Evolutionary conservation across 1,139 yeast species (phyloP).

Genomic region (Lodderomyces elongisporus): DNA sequence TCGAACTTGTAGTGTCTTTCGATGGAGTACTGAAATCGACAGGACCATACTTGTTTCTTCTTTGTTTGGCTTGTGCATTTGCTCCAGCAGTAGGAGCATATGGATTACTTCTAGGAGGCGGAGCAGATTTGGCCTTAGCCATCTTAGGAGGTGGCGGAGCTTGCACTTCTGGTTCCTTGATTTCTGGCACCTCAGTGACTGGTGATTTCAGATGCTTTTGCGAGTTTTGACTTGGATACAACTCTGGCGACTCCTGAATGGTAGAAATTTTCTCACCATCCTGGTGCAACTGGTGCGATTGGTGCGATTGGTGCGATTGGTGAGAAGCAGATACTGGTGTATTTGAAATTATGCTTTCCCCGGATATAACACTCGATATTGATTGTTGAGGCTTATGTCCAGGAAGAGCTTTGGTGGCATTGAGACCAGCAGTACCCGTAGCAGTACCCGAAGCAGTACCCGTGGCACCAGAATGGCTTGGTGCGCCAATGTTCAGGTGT

Average conservation of each 20-base stretch:
- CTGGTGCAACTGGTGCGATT: no score
- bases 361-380: slow-evolving; percentile 22
- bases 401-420: no score
- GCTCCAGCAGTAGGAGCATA: slow-evolving; percentile 33
- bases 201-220: slow-evolving; percentile 1
- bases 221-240: slow-evolving; percentile 3
- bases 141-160: slow-evolving; percentile 8
- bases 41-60: slow-evolving; percentile 10
- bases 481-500: no score
- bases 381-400: slow-evolving; percentile 19
- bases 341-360: no score
- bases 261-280: slow-evolving; percentile 24
- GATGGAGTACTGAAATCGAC: no score
- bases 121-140: slow-evolving; percentile 3
- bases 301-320: no score
- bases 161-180: slow-evolving; percentile 7
- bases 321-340: no score
- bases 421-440: no score
- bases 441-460: slow-evolving; percentile 2
- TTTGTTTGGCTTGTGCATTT: slow-evolving; percentile 12
- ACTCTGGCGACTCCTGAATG: slow-evolving; percentile 15
- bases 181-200: slow-evolving; percentile 1
- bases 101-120: slow-evolving; percentile 24
- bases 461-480: slow-evolving; percentile 1
- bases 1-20: neutral